phyloP scores from a whole-genome alignment of 169 alveolate genomes.

The Plasmodium vinckei region DNA sequence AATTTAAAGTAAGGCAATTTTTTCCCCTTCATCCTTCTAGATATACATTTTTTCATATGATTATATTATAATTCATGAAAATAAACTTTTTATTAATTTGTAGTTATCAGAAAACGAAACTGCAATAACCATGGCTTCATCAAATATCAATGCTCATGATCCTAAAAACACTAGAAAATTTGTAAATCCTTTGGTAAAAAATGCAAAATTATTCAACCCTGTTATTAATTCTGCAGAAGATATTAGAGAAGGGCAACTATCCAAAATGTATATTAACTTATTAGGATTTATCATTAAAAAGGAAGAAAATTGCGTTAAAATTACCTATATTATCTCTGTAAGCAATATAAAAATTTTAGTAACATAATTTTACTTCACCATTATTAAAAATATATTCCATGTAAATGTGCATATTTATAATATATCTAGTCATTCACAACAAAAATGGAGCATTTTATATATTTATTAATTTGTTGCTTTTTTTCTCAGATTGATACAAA shows the following conservation, averaged over 20 bases:
- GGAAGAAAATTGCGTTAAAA: constrained; percentile 14
- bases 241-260: neutral
- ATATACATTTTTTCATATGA: neutral
- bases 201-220: constrained; percentile 26
- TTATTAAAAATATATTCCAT: too few species aligned
- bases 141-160: constrained; percentile 45
- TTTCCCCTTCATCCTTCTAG: constrained; percentile 2
- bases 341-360: neutral
- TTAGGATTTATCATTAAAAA: constrained; percentile 30
- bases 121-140: constrained; percentile 19
- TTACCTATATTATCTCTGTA: constrained; percentile 61
- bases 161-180: constrained; percentile 4
- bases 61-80: neutral
- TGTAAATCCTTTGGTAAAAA: constrained; percentile 26
- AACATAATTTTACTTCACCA: constrained; percentile 4
- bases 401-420: too few species aligned
- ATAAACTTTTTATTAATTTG: neutral
- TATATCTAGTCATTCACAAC: too few species aligned
- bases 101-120: constrained; percentile 22
- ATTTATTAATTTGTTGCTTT: too few species aligned
- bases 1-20: constrained; percentile 20
- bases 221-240: constrained; percentile 53
- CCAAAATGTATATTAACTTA: constrained; percentile 40
- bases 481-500: too few species aligned
- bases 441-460: too few species aligned